A percentile compares a stretch with the other conserved stretches of the same genome.
Conservation (phyloP, 2,329 filamentous ascomycete species). For the Periconia sp. region DNA sequence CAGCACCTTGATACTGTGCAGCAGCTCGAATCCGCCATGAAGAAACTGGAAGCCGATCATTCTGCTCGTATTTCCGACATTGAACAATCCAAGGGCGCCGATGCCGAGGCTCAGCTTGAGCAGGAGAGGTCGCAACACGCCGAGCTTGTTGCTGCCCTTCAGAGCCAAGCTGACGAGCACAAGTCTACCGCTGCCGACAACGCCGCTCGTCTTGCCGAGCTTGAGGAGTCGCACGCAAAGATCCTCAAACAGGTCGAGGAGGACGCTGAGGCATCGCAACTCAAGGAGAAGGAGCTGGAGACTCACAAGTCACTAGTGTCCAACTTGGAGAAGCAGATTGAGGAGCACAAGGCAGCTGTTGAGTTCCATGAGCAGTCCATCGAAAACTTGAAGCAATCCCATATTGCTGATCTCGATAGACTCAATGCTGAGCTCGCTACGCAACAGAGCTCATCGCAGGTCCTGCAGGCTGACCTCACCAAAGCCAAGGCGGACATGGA, state of each 20-base stretch:
- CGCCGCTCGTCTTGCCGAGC: constrained; percentile 70
- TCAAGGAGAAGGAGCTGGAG: constrained; percentile 59
- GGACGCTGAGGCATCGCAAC: constrained; percentile 65
- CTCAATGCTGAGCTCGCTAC: constrained; percentile 40
- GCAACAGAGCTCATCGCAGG: constrained; percentile 38
- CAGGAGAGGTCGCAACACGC: constrained; percentile 54
- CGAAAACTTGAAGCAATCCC: constrained; percentile 59
- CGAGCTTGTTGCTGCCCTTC: constrained; percentile 64
- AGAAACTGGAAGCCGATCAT: constrained; percentile 44
- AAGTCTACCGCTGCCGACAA: constrained; percentile 75
- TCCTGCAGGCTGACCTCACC: constrained; percentile 63
- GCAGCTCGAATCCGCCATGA: constrained; percentile 71
- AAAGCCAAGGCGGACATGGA: constrained; percentile 65
- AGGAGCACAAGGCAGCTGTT: constrained; percentile 61
- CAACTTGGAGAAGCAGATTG: constrained; percentile 63
- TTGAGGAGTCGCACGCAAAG: constrained; percentile 74
- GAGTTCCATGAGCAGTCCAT: constrained; percentile 61
- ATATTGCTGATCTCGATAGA: constrained; percentile 61
- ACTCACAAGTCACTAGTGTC: constrained; percentile 58
- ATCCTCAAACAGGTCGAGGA: constrained; percentile 73
- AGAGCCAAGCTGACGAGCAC: constrained; percentile 80
- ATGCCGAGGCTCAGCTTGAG: constrained; percentile 42
- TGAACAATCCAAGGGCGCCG: constrained; percentile 34
- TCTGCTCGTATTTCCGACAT: constrained; percentile 34
- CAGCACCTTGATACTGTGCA: constrained; percentile 74